Evolutionary conservation across 768 basidiomycete species (phyloP).

Genomic region (Suillus alpinus): DNA sequence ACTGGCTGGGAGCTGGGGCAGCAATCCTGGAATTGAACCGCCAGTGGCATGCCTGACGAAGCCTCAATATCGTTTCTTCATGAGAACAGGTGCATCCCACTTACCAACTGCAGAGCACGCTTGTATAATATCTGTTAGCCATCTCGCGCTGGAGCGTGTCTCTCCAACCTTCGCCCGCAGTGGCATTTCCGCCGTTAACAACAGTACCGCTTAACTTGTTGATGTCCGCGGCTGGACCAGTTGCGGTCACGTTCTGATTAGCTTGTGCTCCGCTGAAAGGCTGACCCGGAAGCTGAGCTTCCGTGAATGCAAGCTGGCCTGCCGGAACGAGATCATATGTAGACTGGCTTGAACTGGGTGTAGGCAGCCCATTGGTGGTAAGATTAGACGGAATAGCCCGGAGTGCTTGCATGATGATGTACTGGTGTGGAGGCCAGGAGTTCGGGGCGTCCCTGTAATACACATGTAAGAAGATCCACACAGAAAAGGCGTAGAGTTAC

Average conservation of each 20-base stretch:
- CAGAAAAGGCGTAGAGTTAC: constrained; percentile 32
- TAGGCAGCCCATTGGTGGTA: constrained; percentile 54
- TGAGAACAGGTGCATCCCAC: constrained; percentile 18
- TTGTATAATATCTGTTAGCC: constrained; percentile 82
- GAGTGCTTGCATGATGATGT: constrained; percentile 78
- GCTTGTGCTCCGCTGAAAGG: constrained; percentile 34
- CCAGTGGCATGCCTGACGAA: constrained; percentile 78
- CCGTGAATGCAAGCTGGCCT: constrained; percentile 80
- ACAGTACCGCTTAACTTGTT: constrained; percentile 55
- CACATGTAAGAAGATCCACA: neutral
- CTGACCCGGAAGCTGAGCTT: constrained; percentile 71
- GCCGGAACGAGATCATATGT: constrained; percentile 68
- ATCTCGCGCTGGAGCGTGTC: constrained; percentile 63
- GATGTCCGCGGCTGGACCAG: constrained; percentile 58
- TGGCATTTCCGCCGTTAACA: constrained; percentile 65
- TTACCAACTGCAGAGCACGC: constrained; percentile 87
- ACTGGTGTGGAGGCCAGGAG: constrained; percentile 83
- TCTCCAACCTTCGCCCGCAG: constrained; percentile 62
- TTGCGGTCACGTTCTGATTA: constrained; percentile 46
- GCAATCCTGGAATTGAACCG: constrained; percentile 69
- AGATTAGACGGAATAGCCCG: constrained; percentile 71
- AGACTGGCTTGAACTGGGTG: constrained; percentile 47
- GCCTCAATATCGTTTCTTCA: neutral
- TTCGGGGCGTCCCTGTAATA: constrained; percentile 76
- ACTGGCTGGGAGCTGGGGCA: constrained; percentile 65